phyloP scores from a whole-genome alignment of 345 rosid genomes.

The Cardamine resedifolia region DNA sequence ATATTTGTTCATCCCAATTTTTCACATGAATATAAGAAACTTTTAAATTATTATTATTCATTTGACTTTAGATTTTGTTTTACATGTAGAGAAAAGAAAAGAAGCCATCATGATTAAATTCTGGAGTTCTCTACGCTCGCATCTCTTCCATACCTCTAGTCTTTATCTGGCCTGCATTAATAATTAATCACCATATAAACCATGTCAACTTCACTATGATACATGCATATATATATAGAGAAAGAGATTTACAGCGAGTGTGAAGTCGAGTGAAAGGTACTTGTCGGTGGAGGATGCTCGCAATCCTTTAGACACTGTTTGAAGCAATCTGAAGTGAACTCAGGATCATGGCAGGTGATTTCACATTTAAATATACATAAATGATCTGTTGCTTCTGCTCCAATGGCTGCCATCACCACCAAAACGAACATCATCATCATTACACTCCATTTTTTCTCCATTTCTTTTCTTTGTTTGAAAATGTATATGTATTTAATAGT shows the following conservation, averaged over 20 bases:
- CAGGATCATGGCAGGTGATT: background rate
- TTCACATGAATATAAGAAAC: background rate
- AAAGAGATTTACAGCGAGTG: background rate
- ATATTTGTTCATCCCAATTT: background rate
- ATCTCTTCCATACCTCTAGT: background rate
- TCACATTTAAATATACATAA: background rate
- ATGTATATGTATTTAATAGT: background rate
- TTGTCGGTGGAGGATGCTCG: background rate
- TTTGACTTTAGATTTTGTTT: background rate
- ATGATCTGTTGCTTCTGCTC: background rate
- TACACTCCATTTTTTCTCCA: constrained; percentile 5
- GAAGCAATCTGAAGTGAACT: background rate
- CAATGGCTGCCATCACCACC: background rate
- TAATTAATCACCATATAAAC: background rate
- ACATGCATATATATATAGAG: background rate
- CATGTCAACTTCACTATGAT: background rate
- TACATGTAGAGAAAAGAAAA: background rate
- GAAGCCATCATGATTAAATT: background rate
- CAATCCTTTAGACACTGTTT: background rate
- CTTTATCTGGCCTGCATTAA: constrained; percentile 13
- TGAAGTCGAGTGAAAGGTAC: background rate
- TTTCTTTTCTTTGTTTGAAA: background rate
- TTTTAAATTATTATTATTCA: background rate
- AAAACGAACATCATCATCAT: background rate
- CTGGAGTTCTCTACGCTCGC: background rate